phyloP scores from a whole-genome alignment of 768 basidiomycete species.

The Phaeotremella fagi region DNA sequence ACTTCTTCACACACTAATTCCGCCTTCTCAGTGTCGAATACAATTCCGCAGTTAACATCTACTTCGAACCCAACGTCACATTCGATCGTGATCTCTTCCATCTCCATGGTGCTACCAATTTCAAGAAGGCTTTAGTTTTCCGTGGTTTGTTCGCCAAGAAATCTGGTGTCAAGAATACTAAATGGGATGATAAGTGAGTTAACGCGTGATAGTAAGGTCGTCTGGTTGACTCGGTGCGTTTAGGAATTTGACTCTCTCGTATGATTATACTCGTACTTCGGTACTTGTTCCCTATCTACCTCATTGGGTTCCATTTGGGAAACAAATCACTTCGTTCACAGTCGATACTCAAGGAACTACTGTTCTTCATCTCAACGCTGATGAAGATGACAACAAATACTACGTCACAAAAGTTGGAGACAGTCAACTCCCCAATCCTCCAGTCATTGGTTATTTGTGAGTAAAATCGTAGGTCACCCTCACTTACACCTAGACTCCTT shows the following conservation, averaged over 20 bases:
- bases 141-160: slow-evolving; percentile 9
- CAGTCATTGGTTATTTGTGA: slow-evolving; percentile 23
- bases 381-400: slow-evolving; percentile 6
- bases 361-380: slow-evolving; percentile 10
- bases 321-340: not conserved
- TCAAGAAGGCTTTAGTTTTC: slow-evolving; percentile 21
- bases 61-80: slow-evolving; percentile 27
- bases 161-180: slow-evolving; percentile 9
- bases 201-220: slow-evolving; percentile 1
- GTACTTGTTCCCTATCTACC: slow-evolving; percentile 17
- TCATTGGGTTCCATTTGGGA: slow-evolving; percentile 11
- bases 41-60: slow-evolving; percentile 27
- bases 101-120: slow-evolving; percentile 16
- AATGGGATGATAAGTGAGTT: slow-evolving; percentile 28
- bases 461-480: not conserved
- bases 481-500: slow-evolving; percentile 11
- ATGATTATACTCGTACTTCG: slow-evolving; percentile 14
- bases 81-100: slow-evolving; percentile 11
- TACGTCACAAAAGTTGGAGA: slow-evolving; percentile 29
- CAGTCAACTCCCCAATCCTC: slow-evolving; percentile 1
- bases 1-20: not conserved
- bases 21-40: slow-evolving; percentile 20
- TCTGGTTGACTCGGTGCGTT: not conserved
- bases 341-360: slow-evolving; percentile 3
- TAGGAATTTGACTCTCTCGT: slow-evolving; percentile 13